Evolutionary conservation across 2,329 filamentous ascomycete species (phyloP).

Genomic region (Xylariales sp.): DNA sequence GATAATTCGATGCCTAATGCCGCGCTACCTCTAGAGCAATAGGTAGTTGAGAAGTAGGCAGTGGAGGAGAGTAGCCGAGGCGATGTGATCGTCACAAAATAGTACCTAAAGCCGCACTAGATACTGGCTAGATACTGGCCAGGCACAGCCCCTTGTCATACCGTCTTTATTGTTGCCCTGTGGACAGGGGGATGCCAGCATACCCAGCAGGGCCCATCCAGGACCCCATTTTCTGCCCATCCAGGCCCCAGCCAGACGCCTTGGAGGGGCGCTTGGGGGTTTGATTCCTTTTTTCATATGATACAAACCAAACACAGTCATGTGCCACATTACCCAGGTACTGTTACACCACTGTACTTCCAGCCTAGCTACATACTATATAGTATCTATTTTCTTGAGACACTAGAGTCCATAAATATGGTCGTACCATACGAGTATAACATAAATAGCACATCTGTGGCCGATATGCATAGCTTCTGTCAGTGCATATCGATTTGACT

Average conservation of each 20-base stretch:
- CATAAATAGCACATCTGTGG: too few species aligned
- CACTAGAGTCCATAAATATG: too few species aligned
- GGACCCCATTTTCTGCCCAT: neutral
- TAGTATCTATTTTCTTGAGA: too few species aligned
- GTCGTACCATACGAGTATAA: too few species aligned
- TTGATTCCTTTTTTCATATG: neutral
- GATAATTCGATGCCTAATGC: neutral
- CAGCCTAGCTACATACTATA: too few species aligned
- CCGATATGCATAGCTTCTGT: too few species aligned
- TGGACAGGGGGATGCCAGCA: constrained; percentile 20
- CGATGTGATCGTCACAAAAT: constrained; percentile 12
- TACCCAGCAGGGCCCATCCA: constrained; percentile 1
- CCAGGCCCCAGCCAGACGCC: neutral
- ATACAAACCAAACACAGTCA: too few species aligned
- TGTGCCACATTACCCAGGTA: too few species aligned
- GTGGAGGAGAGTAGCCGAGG: neutral
- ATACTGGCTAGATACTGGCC: neutral
- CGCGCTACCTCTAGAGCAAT: neutral
- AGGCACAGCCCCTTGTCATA: constrained; percentile 12
- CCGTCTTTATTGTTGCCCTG: constrained; percentile 40
- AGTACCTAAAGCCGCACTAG: constrained; percentile 13
- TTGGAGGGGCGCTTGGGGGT: neutral
- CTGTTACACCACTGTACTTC: too few species aligned
- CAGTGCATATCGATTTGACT: too few species aligned
- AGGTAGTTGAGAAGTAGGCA: too few species aligned